phyloP scores from a whole-genome alignment of 768 basidiomycete genomes.

The Rossbeevera mucosa region DNA sequence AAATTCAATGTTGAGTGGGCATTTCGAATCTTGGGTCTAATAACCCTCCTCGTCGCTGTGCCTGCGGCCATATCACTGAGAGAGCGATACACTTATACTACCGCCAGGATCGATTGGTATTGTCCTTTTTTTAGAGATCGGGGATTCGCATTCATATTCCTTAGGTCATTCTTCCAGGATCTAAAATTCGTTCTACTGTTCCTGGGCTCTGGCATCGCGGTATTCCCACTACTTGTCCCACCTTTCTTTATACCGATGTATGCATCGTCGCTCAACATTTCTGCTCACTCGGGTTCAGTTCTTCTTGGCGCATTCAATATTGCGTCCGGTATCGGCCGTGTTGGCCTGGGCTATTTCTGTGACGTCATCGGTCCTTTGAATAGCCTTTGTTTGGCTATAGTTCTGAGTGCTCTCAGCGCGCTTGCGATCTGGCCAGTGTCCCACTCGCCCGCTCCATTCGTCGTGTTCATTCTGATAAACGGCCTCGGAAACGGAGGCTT shows the following conservation, averaged over 20 bases:
- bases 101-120: constrained; percentile 23
- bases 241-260: constrained; percentile 27
- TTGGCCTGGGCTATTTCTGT: constrained; percentile 26
- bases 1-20: constrained; percentile 29
- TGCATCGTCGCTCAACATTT: constrained; percentile 17
- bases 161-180: constrained; percentile 30
- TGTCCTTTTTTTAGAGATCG: not conserved
- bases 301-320: constrained; percentile 34
- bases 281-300: constrained; percentile 14
- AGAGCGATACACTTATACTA: constrained; percentile 18
- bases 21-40: constrained; percentile 29
- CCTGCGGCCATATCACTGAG: constrained; percentile 27
- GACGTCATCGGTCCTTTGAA: constrained; percentile 30
- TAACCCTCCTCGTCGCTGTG: constrained; percentile 24
- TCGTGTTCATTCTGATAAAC: constrained; percentile 26
- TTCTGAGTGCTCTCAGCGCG: constrained; percentile 29
- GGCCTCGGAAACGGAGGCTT: constrained; percentile 33
- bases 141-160: not conserved
- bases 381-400: constrained; percentile 24
- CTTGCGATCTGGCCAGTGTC: constrained; percentile 30
- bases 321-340: constrained; percentile 32
- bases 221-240: constrained; percentile 35
- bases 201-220: constrained; percentile 31
- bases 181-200: constrained; percentile 26
- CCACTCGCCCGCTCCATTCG: constrained; percentile 23